Percentiles rank a stretch among this genome's conserved stretches.
Evolutionary conservation across 768 basidiomycete species (phyloP).

Genomic region (Suillus luteus): DNA sequence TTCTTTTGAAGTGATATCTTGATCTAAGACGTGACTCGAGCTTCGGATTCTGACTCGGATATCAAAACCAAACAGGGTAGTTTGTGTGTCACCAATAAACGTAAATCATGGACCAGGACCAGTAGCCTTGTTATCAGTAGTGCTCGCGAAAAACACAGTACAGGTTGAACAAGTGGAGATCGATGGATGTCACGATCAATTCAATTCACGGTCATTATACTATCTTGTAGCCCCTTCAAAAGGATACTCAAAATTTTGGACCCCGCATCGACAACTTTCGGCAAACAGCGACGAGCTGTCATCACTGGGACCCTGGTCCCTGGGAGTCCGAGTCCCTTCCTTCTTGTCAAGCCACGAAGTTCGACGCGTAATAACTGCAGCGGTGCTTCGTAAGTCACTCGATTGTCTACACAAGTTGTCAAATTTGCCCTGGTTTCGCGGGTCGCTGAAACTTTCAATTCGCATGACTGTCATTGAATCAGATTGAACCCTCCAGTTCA

Average conservation of each 20-base stretch:
- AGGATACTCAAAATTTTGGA: not conserved
- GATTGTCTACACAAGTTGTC: not conserved
- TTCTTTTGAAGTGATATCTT: constrained; percentile 1
- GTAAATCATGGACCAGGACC: not conserved
- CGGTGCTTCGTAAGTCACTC: not conserved
- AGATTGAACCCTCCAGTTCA: too few species aligned
- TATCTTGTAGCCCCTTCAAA: not conserved
- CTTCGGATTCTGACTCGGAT: constrained; percentile 5
- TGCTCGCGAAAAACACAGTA: not conserved
- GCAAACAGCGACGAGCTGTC: not conserved
- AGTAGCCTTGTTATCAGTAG: not conserved
- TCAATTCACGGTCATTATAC: not conserved
- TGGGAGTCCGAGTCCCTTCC: too few species aligned
- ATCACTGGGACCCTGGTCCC: too few species aligned
- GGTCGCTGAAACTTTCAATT: not conserved
- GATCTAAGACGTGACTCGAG: constrained; percentile 6
- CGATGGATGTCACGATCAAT: not conserved
- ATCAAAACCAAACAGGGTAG: constrained; percentile 4
- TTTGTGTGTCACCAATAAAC: not conserved
- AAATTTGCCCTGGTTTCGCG: not conserved
- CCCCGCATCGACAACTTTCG: not conserved
- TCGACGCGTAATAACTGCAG: not conserved
- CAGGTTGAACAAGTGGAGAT: not conserved
- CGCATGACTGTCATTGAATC: not conserved
- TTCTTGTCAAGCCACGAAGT: not conserved